A percentile compares a stretch with the other conserved stretches of the same genome.
These are phyloP conservation scores for Paracoccidioides brasiliensis DNA, from an alignment of 2,329 filamentous ascomycete species.

Conservation along the genomic window DNA sequence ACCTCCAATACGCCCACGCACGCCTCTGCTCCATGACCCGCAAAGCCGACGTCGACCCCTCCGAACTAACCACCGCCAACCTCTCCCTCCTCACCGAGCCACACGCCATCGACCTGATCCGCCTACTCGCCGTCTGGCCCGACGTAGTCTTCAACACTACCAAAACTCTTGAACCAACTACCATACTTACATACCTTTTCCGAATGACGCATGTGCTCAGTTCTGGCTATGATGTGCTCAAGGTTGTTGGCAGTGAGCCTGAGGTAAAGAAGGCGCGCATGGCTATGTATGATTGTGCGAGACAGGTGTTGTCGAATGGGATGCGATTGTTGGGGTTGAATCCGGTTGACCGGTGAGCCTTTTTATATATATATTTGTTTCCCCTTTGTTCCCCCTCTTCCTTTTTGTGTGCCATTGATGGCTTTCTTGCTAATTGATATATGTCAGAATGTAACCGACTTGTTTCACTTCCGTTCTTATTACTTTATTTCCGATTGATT, in stretches of 20 bases:
- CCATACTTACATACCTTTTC: conserved; percentile 54
- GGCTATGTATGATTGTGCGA: conserved; percentile 48
- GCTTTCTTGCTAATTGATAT: background rate
- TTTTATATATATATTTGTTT: too few species aligned
- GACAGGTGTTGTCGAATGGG: conserved; percentile 52
- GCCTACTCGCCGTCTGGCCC: conserved; percentile 50
- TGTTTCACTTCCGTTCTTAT: background rate
- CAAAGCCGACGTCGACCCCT: conserved; percentile 37
- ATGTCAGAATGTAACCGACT: background rate
- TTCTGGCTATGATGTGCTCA: conserved; percentile 49
- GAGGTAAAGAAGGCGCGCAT: conserved; percentile 47
- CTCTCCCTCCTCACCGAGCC: conserved; percentile 47
- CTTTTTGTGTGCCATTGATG: background rate
- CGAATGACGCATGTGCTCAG: conserved; percentile 51
- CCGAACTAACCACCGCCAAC: conserved; percentile 43
- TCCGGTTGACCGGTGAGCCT: conserved; percentile 48
- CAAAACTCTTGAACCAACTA: conserved; percentile 54
- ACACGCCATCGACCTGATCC: conserved; percentile 49
- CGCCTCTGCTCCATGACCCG: conserved; percentile 47
- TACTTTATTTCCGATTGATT: background rate
- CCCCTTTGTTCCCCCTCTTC: background rate
- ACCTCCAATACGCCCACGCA: conserved; percentile 52
- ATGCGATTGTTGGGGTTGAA: conserved; percentile 52
- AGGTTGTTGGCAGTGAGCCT: conserved; percentile 47
- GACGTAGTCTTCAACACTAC: conserved; percentile 50